Base-by-base conservation (phyloP, 2,329 filamentous ascomycete genomes). In the Plenodomus biglobosus region DNA sequence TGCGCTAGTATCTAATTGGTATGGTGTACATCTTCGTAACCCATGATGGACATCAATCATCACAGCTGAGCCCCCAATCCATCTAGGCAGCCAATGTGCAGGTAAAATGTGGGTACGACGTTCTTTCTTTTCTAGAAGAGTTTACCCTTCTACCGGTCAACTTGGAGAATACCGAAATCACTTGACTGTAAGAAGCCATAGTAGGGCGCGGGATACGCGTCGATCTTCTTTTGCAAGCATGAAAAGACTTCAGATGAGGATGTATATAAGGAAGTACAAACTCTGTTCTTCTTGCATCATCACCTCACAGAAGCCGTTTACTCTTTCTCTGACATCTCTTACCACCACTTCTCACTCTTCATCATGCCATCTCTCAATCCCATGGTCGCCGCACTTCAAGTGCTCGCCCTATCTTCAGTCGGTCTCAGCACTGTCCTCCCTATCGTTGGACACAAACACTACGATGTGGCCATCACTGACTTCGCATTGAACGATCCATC, bases 401-500 rank as follows among this genome's bases (percentile, higher is more conserved):
- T 38, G 8, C 24, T 44, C 1, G 32, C 24, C 15, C 40, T 44
- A 39, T 43, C 38, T 3, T 32, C 38, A 40, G 22, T 43, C 10
- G 40, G 27, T 1, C 40, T 52, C 15, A 45, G 22, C n/a, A 39
- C 40, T 7, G 21, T 46, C 3, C 40, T 64, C 2, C 56, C 59
- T 11, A 42, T 56, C 17, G 44, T 58, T n/a, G 52, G 52, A 41
- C 38, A 49, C 6, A 20, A 52, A 15, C 36, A 37, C 20, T 55
- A 46, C 35, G 53, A 58, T 34, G 55, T 62, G 1, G 40, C 42
- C 18, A 52, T 58, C 13, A 54, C 53, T 10, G 42, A 53, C 8
- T 38, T 52, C 22, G 42, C 53, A 0, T 40, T 64, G 21, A 64
- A 55, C 6, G 62, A 66, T 41, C 16, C 35, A 8, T 10, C 36